These are phyloP conservation scores for Fragilaria crotonensis DNA, from an alignment of 108 stramenopile species.

Conservation along the genomic window DNA sequence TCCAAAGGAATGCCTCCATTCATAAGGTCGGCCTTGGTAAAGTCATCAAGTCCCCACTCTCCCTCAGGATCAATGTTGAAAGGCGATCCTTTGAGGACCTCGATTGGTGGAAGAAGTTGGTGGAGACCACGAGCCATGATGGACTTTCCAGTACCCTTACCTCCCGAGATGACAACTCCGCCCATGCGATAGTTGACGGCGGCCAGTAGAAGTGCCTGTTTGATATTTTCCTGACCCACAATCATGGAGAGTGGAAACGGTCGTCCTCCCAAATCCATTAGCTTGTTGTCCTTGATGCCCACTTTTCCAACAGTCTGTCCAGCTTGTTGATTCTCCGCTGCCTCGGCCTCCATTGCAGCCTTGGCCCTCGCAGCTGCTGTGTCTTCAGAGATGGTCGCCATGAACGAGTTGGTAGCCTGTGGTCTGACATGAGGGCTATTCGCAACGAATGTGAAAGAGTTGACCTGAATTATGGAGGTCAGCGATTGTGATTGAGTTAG, in stretches of 20 bases:
- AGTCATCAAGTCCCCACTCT: conserved; percentile 45
- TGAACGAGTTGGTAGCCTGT: too few species aligned
- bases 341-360: too few species aligned
- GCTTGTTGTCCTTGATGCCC: conserved; percentile 26
- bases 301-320: not conserved
- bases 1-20: conserved; percentile 71
- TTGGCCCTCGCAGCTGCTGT: too few species aligned
- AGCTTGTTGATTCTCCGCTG: conserved; percentile 4
- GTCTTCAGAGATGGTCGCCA: too few species aligned
- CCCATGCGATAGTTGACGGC: conserved; percentile 90
- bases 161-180: conserved; percentile 91
- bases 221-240: conserved; percentile 92
- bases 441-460: too few species aligned
- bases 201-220: conserved; percentile 86
- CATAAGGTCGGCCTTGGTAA: conserved; percentile 54
- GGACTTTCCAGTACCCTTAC: conserved; percentile 95
- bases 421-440: too few species aligned
- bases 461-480: too few species aligned
- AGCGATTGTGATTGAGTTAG: too few species aligned
- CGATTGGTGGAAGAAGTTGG: conserved; percentile 93
- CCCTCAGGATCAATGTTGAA: conserved; percentile 92
- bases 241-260: conserved; percentile 95
- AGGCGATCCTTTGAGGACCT: conserved; percentile 74
- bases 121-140: conserved; percentile 94
- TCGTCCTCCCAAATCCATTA: conserved; percentile 49